Percentiles rank a stretch among this genome's conserved stretches.
Conservation (phyloP, 495 filamentous ascomycete genomes). For the Daldinia caldariorum region DNA sequence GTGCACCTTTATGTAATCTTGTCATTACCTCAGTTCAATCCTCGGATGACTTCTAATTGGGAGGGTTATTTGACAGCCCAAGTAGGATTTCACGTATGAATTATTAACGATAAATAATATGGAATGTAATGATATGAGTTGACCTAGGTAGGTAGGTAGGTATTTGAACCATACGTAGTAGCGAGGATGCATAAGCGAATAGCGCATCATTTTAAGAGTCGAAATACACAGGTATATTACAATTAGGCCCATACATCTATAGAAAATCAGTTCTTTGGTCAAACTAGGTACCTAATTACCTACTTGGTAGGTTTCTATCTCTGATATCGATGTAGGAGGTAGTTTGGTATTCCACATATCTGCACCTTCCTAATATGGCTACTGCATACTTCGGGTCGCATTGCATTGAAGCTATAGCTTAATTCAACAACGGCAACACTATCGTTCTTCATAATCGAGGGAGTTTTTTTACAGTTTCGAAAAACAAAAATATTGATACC, state of each 20-base stretch:
- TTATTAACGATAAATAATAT: too few relatives aligned
- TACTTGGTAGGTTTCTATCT: not conserved
- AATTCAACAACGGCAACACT: slow-evolving; percentile 28
- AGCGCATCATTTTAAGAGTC: too few relatives aligned
- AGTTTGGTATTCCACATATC: not conserved
- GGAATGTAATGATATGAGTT: too few relatives aligned
- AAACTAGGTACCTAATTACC: slow-evolving; percentile 4
- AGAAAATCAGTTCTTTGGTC: not conserved
- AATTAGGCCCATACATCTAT: not conserved
- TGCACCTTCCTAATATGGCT: slow-evolving; percentile 39
- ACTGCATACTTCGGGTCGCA: slow-evolving; percentile 30
- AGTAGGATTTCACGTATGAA: too few relatives aligned
- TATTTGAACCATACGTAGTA: too few relatives aligned
- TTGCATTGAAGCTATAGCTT: slow-evolving; percentile 33
- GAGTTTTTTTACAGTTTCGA: not conserved
- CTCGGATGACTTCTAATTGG: too few relatives aligned
- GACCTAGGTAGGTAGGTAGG: too few relatives aligned
- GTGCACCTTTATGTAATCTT: not conserved
- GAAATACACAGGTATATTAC: not conserved
- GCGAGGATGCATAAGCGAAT: too few relatives aligned
- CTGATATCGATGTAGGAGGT: not conserved
- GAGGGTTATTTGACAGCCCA: too few relatives aligned
- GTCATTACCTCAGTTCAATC: not conserved
- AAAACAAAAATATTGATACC: not conserved
- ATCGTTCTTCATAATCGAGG: not conserved